phyloP scores from a whole-genome alignment of 1,284 basidiomycete genomes.

The Anthracocystis setariae region DNA sequence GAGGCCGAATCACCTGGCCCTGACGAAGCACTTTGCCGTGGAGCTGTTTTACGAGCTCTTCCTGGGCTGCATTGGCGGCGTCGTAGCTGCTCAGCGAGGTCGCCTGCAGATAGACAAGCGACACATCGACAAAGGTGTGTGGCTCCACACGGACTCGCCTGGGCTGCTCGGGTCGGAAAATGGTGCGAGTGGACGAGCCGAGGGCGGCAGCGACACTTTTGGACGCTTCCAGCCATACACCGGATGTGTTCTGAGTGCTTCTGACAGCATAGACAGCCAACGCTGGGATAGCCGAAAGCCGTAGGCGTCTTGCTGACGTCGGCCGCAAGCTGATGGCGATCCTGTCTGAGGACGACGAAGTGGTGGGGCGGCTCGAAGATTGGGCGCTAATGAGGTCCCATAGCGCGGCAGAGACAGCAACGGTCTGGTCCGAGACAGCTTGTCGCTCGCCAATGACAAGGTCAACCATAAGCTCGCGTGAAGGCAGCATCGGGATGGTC shows the following conservation, averaged over 20 bases:
- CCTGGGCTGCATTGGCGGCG: conserved; percentile 22
- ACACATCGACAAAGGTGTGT: conserved; percentile 34
- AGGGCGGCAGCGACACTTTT: conserved; percentile 18
- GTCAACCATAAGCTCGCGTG: conserved; percentile 29
- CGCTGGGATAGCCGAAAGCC: conserved; percentile 22
- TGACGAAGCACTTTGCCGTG: conserved; percentile 48
- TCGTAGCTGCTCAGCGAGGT: conserved; percentile 35
- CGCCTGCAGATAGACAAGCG: conserved; percentile 51
- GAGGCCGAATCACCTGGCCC: conserved; percentile 33
- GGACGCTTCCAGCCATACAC: conserved; percentile 38
- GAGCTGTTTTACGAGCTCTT: conserved; percentile 28
- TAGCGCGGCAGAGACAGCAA: conserved; percentile 27
- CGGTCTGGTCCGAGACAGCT: conserved; percentile 25
- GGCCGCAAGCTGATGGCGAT: conserved; percentile 28
- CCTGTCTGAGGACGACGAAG: conserved; percentile 1
- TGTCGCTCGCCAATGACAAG: conserved; percentile 32
- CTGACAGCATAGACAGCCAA: conserved; percentile 20
- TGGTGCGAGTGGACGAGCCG: conserved; percentile 6
- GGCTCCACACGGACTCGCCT: conserved; percentile 20
- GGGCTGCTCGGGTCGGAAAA: conserved; percentile 16
- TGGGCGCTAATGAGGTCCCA: conserved; percentile 13
- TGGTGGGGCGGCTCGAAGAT: conserved; percentile 4
- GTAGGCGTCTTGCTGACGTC: conserved; percentile 12
- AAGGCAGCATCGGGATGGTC: conserved; percentile 16
- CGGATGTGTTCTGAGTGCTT: conserved; percentile 15